phyloP scores from a whole-genome alignment of 2,329 filamentous ascomycete genomes.

The Sphaerulina populicola region DNA sequence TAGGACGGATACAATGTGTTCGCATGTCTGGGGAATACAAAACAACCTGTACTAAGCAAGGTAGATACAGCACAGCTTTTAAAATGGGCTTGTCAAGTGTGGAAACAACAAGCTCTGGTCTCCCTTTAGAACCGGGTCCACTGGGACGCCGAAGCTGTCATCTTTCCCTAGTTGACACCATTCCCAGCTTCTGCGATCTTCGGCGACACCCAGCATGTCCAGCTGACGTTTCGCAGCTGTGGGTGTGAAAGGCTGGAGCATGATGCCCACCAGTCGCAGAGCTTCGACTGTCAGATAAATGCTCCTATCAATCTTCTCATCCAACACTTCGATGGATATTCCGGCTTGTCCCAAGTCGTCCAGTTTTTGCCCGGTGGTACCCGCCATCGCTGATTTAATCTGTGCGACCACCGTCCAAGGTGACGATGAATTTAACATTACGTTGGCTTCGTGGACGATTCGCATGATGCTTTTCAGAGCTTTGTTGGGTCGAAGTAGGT shows the following conservation, averaged over 20 bases:
- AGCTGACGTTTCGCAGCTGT: slow-evolving; percentile 63
- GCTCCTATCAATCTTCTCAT: slow-evolving; percentile 46
- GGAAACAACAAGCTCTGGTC: slow-evolving; percentile 47
- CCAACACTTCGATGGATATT: slow-evolving; percentile 27
- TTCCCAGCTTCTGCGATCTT: slow-evolving; percentile 53
- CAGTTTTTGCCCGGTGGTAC: slow-evolving; percentile 27
- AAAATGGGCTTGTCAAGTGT: slow-evolving; percentile 31
- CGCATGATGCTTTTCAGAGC: slow-evolving; percentile 60
- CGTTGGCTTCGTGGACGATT: slow-evolving; percentile 56
- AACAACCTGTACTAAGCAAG: no score
- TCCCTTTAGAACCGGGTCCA: slow-evolving; percentile 36
- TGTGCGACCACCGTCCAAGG: slow-evolving; percentile 58
- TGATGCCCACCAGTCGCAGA: slow-evolving; percentile 68
- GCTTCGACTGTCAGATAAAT: slow-evolving; percentile 69
- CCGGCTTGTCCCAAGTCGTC: slow-evolving; percentile 16
- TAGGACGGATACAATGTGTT: no score
- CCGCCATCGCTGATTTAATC: slow-evolving; percentile 20
- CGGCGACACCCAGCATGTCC: slow-evolving; percentile 65
- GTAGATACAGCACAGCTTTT: background rate
- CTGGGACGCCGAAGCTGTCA: slow-evolving; percentile 55
- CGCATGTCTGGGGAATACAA: no score
- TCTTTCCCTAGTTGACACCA: slow-evolving; percentile 59
- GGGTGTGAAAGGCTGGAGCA: slow-evolving; percentile 88
- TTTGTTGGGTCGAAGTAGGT: slow-evolving; percentile 52
- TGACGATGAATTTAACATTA: slow-evolving; percentile 53